Percentiles rank a stretch among this genome's conserved stretches.
Evolutionary conservation across 768 basidiomycete genomes (phyloP).

Genomic region (Suillus tomentosus): DNA sequence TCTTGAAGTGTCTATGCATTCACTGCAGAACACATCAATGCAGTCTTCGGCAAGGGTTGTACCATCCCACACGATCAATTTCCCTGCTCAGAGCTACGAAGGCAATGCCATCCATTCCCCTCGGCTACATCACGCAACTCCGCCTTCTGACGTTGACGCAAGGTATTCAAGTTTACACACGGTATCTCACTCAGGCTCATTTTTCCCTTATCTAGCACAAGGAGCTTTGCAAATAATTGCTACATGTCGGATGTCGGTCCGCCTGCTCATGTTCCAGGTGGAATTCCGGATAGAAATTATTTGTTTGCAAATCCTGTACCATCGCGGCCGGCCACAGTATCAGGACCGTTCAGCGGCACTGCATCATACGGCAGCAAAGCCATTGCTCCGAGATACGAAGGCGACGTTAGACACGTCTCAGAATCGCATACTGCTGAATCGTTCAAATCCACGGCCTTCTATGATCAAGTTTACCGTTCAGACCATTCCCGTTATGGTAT

Average conservation of each 20-base stretch:
- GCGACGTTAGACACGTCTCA: neutral
- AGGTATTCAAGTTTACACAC: neutral
- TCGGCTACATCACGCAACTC: neutral
- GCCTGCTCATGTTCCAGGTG: neutral
- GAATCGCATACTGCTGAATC: neutral
- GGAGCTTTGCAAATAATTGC: neutral
- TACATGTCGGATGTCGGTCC: neutral
- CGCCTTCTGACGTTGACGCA: too few species aligned
- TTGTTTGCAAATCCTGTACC: neutral
- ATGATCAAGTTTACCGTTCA: neutral
- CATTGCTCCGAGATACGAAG: neutral
- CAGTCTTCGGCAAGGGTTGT: neutral
- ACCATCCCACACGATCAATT: neutral
- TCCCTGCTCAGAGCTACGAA: neutral
- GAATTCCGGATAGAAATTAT: neutral
- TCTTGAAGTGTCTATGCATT: neutral
- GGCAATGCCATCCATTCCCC: neutral
- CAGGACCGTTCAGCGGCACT: neutral
- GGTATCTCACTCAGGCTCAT: neutral
- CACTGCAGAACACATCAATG: neutral
- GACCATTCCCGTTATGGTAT: neutral
- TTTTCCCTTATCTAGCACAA: neutral
- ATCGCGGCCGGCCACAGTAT: neutral
- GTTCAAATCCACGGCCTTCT: neutral
- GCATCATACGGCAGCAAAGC: neutral